These are phyloP conservation scores for Solanum piurae DNA, from an alignment of 257 asterid genomes.

Conservation along the genomic window DNA sequence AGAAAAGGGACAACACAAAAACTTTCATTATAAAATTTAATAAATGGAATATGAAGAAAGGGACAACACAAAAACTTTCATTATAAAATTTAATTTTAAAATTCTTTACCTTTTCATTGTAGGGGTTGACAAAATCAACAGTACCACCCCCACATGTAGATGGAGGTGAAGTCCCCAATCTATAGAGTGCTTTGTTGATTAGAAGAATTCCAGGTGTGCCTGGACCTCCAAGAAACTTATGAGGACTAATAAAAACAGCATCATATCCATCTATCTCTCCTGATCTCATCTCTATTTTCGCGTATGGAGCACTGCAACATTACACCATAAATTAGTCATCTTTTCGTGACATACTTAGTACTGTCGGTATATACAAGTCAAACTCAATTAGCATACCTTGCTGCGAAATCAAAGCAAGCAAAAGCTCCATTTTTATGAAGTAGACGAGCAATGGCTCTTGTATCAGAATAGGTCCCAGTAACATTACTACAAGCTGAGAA, in stretches of 20 bases:
- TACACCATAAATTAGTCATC: neutral
- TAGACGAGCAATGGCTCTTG: slow-evolving; percentile 21
- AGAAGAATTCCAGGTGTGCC: slow-evolving; percentile 40
- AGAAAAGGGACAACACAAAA: no score
- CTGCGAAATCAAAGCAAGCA: neutral
- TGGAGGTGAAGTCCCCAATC: slow-evolving; percentile 17
- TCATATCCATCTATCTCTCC: slow-evolving; percentile 34
- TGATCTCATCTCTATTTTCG: neutral
- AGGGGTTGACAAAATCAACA: neutral
- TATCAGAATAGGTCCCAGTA: slow-evolving; percentile 34
- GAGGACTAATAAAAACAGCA: slow-evolving; percentile 38
- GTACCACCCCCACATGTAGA: neutral
- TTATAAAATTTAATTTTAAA: no score
- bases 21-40: no score
- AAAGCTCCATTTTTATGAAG: slow-evolving; percentile 19
- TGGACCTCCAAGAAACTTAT: slow-evolving; percentile 50
- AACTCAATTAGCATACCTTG: neutral
- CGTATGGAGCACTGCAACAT: neutral
- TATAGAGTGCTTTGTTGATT: slow-evolving; percentile 30
- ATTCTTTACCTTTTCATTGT: neutral
- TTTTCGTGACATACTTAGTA: no score
- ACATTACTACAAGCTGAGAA: slow-evolving; percentile 58
- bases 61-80: no score
- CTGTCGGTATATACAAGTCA: neutral
- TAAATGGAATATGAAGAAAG: no score